Conservation (phyloP, 495 filamentous ascomycete species). For the Podospora pseudoanserina region DNA sequence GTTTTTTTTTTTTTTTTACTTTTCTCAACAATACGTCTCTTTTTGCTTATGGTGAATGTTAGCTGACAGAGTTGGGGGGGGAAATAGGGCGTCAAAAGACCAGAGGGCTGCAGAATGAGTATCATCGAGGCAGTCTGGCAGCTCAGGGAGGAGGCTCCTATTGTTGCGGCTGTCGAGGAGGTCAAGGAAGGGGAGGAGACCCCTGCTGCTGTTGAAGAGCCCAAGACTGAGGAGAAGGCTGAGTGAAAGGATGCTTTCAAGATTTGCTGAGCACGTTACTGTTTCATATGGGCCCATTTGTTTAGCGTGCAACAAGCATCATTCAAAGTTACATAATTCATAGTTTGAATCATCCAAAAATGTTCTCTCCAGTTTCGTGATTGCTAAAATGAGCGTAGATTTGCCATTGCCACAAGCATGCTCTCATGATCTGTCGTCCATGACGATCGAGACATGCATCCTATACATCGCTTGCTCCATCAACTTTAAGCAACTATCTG, state of each 20-base stretch:
- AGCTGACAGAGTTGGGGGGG: too few species aligned
- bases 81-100: conserved; percentile 35
- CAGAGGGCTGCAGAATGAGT: conserved; percentile 46
- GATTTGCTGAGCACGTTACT: background rate
- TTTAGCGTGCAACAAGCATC: background rate
- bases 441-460: too few species aligned
- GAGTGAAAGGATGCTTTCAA: background rate
- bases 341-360: background rate
- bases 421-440: too few species aligned
- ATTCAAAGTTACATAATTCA: background rate
- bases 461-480: too few species aligned
- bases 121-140: conserved; percentile 51
- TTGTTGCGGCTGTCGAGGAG: background rate
- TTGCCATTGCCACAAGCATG: too few species aligned
- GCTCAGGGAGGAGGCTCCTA: conserved; percentile 2
- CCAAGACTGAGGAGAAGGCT: conserved; percentile 6
- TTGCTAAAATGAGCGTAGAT: too few species aligned
- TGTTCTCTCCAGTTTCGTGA: too few species aligned
- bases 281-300: background rate
- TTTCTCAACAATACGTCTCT: too few species aligned
- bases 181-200: background rate
- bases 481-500: too few species aligned
- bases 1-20: conserved; percentile 4
- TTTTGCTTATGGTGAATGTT: too few species aligned
- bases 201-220: conserved; percentile 2